Percentiles rank a stretch among this genome's conserved stretches.
Evolutionary conservation across 1,139 yeast species (phyloP).

Genomic region (Hemisphaericaspora xylofermentans): DNA sequence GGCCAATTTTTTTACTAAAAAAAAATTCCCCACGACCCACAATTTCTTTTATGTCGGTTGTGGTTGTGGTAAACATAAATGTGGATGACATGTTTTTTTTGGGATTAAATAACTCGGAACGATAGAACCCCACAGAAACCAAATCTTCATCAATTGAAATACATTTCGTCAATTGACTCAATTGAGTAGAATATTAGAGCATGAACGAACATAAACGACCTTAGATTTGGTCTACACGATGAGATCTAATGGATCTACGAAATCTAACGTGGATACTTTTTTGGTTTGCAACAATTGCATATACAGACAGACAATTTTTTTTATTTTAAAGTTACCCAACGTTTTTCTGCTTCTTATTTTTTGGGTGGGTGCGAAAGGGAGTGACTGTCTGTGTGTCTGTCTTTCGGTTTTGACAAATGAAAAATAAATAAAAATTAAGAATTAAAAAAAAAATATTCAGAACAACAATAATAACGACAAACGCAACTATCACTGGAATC

Average conservation of each 20-base stretch:
- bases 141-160: neutral
- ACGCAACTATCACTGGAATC: too few relatives aligned
- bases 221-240: too few relatives aligned
- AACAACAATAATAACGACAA: neutral
- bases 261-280: too few relatives aligned
- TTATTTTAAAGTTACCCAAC: constrained; percentile 2
- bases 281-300: too few relatives aligned
- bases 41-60: too few relatives aligned
- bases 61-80: neutral
- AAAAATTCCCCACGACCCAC: too few relatives aligned
- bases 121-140: neutral
- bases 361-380: constrained; percentile 2
- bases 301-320: neutral
- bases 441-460: too few relatives aligned
- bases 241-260: too few relatives aligned
- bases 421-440: neutral
- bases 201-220: too few relatives aligned
- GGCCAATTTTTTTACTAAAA: too few relatives aligned
- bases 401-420: neutral
- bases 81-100: neutral
- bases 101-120: neutral
- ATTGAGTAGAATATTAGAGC: neutral
- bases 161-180: neutral
- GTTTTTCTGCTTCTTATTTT: constrained; percentile 1
- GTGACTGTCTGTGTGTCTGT: neutral